phyloP scores from a whole-genome alignment of 2,329 filamentous ascomycete genomes.

The Sphaerulina vaccinii region DNA sequence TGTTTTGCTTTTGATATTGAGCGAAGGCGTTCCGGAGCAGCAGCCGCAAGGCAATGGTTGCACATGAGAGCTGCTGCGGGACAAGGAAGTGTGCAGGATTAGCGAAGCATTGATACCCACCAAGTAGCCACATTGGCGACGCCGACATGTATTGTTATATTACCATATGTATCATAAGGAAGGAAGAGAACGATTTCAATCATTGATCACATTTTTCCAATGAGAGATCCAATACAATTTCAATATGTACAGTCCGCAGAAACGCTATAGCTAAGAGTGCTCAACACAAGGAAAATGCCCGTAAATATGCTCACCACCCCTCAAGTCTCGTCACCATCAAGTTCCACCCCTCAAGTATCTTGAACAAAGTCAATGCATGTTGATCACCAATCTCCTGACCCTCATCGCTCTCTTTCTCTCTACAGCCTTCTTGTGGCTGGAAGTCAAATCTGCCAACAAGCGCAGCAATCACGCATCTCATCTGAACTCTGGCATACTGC shows the following conservation, averaged over 20 bases:
- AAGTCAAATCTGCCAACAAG: constrained; percentile 16
- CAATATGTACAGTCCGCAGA: too few relatives aligned
- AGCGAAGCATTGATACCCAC: too few relatives aligned
- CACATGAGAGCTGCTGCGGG: neutral
- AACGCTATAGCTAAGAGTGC: too few relatives aligned
- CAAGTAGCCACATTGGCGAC: too few relatives aligned
- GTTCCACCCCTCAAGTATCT: constrained; percentile 17
- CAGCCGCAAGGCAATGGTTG: neutral
- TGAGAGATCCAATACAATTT: too few relatives aligned
- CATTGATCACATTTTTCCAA: too few relatives aligned
- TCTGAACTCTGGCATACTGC: constrained; percentile 11
- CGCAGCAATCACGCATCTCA: constrained; percentile 15
- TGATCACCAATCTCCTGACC: constrained; percentile 18
- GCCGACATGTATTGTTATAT: too few relatives aligned
- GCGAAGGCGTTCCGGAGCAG: neutral
- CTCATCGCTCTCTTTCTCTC: constrained; percentile 8
- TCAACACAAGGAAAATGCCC: too few relatives aligned
- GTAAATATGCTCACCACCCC: neutral
- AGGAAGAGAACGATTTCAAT: too few relatives aligned
- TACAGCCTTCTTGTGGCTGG: neutral
- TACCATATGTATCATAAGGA: too few relatives aligned
- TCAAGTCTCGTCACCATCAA: neutral
- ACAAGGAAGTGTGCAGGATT: too few relatives aligned
- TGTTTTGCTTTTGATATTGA: neutral
- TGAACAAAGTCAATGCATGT: constrained; percentile 18